Evolutionary conservation across 2,329 filamentous ascomycete genomes (phyloP).

Genomic region (Exophiala alcalophila): DNA sequence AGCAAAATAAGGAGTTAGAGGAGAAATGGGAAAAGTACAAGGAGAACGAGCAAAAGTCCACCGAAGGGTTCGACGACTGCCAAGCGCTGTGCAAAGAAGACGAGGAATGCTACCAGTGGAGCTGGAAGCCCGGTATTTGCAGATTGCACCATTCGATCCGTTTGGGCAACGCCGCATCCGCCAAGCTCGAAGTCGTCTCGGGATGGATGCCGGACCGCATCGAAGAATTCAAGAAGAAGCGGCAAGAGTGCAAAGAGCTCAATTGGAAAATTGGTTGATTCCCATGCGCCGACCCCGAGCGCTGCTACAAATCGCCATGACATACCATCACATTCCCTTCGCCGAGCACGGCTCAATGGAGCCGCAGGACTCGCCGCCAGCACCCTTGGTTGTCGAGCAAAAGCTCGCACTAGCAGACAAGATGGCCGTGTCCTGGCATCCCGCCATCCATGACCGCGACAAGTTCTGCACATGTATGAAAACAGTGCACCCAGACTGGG

Average conservation of each 20-base stretch:
- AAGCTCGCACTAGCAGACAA: no score
- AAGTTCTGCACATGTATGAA: no score
- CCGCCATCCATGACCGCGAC: no score
- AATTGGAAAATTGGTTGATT: constrained; percentile 12
- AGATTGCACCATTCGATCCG: constrained; percentile 19
- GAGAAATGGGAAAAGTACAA: constrained; percentile 23
- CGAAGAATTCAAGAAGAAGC: constrained; percentile 14
- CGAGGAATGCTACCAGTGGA: constrained; percentile 20
- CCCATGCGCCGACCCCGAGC: no score
- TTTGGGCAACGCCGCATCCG: constrained; percentile 13
- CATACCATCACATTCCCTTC: no score
- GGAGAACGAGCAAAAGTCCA: constrained; percentile 13
- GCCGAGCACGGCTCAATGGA: no score
- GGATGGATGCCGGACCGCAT: constrained; percentile 23
- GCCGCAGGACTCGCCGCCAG: no score
- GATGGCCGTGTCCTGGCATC: no score
- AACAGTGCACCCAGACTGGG: no score
- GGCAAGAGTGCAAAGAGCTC: constrained; percentile 13
- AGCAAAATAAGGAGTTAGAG: constrained; percentile 23
- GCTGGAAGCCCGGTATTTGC: constrained; percentile 25
- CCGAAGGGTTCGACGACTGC: constrained; percentile 17
- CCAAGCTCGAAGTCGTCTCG: constrained; percentile 16
- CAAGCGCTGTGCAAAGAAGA: constrained; percentile 19
- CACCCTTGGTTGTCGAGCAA: no score
- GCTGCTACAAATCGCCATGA: no score